Conservation (phyloP, 164 flowering plant species). For the Chloranthus sessilifolius region DNA sequence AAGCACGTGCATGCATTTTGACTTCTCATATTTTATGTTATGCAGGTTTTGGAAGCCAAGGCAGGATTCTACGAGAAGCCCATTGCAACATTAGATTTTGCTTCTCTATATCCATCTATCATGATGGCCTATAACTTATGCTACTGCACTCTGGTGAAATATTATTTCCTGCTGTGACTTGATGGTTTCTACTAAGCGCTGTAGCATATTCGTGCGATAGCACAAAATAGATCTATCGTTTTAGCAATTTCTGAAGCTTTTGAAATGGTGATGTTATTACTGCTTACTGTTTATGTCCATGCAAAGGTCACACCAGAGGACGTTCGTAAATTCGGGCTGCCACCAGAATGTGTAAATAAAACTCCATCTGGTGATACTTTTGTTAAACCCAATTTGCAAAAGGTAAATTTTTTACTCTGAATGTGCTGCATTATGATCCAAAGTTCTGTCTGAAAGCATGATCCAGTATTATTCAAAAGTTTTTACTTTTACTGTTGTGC, state of each 20-base stretch:
- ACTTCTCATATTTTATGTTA: conserved; percentile 5
- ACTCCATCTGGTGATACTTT: conserved; percentile 98
- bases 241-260: conserved; percentile 5
- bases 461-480: neutral
- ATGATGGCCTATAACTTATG: conserved; percentile 99
- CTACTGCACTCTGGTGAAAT: conserved; percentile 85
- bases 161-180: conserved; percentile 3
- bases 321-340: conserved; percentile 67
- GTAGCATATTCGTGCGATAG: too few species aligned
- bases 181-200: neutral
- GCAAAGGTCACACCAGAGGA: conserved; percentile 85
- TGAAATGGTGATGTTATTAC: conserved; percentile 1
- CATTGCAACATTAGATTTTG: conserved; percentile 97
- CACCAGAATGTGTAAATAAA: conserved; percentile 75
- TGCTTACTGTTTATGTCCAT: conserved; percentile 13
- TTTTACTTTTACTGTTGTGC: neutral
- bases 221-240: neutral
- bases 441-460: neutral
- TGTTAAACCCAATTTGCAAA: conserved; percentile 80
- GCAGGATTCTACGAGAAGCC: conserved; percentile 97
- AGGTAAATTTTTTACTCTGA: conserved; percentile 38
- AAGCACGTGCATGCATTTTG: too few species aligned
- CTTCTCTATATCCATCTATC: conserved; percentile 96
- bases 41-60: conserved; percentile 89
- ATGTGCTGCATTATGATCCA: neutral